These are phyloP conservation scores for Starmerella floricola DNA, from an alignment of 805 yeast genomes.

Conservation along the genomic window DNA sequence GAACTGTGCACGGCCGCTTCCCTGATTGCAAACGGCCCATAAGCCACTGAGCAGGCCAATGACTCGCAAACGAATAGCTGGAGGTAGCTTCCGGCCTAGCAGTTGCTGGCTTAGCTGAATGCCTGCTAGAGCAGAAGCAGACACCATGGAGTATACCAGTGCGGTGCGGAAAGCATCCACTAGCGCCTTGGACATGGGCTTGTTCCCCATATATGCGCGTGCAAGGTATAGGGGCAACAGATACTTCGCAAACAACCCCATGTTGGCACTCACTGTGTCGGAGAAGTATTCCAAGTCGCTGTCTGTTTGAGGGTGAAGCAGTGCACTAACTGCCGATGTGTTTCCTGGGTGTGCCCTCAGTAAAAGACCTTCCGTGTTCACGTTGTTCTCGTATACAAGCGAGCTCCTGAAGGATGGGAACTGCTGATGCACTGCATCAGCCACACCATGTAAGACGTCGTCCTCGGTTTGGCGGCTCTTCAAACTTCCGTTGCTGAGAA, in stretches of 20 bases:
- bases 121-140: conserved; percentile 33
- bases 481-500: conserved; percentile 25
- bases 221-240: conserved; percentile 25
- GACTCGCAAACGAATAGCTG: conserved; percentile 28
- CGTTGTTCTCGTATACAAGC: conserved; percentile 22
- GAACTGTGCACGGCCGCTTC: conserved; percentile 27
- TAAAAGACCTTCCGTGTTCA: conserved; percentile 17
- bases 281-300: conserved; percentile 22
- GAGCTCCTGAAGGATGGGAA: conserved; percentile 29
- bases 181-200: conserved; percentile 4
- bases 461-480: conserved; percentile 22
- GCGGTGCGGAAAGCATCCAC: conserved; percentile 27
- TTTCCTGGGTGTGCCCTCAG: conserved; percentile 28
- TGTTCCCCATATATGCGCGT: conserved; percentile 7
- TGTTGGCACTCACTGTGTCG: conserved; percentile 22
- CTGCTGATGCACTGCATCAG: conserved; percentile 24
- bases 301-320: conserved; percentile 26
- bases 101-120: conserved; percentile 29
- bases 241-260: conserved; percentile 22
- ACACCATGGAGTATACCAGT: conserved; percentile 27
- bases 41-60: conserved; percentile 35
- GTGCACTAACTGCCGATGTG: conserved; percentile 26
- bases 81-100: conserved; percentile 27
- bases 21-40: conserved; percentile 31
- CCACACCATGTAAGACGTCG: conserved; percentile 26